A percentile compares a stretch with the other conserved stretches of the same genome.
phyloP scores from a whole-genome alignment of 345 rosid species.

The Angophora floribunda region DNA sequence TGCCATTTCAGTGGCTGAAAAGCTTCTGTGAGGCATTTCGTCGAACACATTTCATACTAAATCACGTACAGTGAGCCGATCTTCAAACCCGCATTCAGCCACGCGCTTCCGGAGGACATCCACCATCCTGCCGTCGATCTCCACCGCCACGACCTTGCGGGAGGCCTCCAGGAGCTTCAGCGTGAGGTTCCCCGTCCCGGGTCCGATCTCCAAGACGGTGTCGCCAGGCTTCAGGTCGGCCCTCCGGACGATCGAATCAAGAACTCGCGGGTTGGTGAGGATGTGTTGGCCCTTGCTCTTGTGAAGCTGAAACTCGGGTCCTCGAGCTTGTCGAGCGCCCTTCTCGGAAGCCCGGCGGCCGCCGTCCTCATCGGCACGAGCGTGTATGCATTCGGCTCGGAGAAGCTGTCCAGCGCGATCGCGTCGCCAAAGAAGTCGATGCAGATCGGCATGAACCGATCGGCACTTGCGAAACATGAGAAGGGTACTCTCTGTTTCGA shows the following conservation, averaged over 20 bases:
- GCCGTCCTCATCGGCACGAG: background rate
- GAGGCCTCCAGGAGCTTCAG: constrained; percentile 62
- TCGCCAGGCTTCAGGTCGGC: constrained; percentile 44
- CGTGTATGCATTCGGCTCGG: background rate
- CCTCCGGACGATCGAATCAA: constrained; percentile 57
- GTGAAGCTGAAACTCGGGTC: constrained; percentile 24
- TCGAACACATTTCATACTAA: constrained; percentile 21
- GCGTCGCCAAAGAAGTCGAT: background rate
- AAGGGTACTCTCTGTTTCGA: background rate
- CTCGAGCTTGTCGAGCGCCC: constrained; percentile 6
- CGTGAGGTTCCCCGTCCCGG: constrained; percentile 92
- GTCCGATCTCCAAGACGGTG: constrained; percentile 80
- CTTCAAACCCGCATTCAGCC: constrained; percentile 18
- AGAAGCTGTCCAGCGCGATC: background rate
- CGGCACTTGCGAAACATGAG: background rate
- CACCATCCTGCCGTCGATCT: constrained; percentile 77
- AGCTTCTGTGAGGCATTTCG: constrained; percentile 28
- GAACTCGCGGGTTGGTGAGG: constrained; percentile 69
- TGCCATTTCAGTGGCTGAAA: background rate
- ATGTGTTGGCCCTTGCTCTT: constrained; percentile 95
- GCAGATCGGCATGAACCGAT: background rate
- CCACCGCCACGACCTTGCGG: constrained; percentile 54
- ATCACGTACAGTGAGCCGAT: constrained; percentile 43
- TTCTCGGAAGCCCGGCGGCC: background rate
- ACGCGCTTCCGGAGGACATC: constrained; percentile 52